Evolutionary conservation across 2,329 filamentous ascomycete genomes (phyloP).

Genomic region (Botryosphaeria agaves): DNA sequence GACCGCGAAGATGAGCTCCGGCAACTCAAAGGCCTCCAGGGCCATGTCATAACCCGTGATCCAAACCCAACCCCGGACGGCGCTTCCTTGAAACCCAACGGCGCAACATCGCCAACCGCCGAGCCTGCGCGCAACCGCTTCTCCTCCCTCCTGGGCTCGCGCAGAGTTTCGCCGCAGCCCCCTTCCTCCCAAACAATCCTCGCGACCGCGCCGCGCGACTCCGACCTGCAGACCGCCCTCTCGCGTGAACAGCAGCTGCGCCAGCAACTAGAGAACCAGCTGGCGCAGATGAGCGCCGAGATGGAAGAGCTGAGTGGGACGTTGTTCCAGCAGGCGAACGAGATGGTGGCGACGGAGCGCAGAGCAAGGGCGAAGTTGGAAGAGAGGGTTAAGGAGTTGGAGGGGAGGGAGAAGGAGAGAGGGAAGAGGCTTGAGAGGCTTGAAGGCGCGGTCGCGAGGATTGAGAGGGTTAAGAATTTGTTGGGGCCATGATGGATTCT

Average conservation of each 20-base stretch:
- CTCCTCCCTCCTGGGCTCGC: conserved; percentile 23
- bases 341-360: conserved; percentile 69
- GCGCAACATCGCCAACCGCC: conserved; percentile 13
- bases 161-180: conserved; percentile 15
- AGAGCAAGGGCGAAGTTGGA: conserved; percentile 54
- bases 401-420: conserved; percentile 55
- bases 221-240: conserved; percentile 43
- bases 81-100: no score
- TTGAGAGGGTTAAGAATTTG: conserved; percentile 51
- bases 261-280: conserved; percentile 48
- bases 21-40: conserved; percentile 32
- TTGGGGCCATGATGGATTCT: conserved; percentile 30
- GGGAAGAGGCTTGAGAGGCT: conserved; percentile 48
- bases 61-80: no score
- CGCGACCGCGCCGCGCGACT: no score
- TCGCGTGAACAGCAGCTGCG: conserved; percentile 49
- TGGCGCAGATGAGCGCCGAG: conserved; percentile 50
- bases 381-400: conserved; percentile 49
- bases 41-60: no score
- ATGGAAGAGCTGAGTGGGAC: conserved; percentile 62
- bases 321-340: conserved; percentile 69
- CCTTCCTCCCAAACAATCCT: conserved; percentile 15
- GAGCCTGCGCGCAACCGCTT: conserved; percentile 26
- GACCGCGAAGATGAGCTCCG: conserved; percentile 69
- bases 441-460: conserved; percentile 52